Evolutionary conservation across 129 eudicot genomes (phyloP).

Genomic region (Chrysanthemum lavandulifolium): DNA sequence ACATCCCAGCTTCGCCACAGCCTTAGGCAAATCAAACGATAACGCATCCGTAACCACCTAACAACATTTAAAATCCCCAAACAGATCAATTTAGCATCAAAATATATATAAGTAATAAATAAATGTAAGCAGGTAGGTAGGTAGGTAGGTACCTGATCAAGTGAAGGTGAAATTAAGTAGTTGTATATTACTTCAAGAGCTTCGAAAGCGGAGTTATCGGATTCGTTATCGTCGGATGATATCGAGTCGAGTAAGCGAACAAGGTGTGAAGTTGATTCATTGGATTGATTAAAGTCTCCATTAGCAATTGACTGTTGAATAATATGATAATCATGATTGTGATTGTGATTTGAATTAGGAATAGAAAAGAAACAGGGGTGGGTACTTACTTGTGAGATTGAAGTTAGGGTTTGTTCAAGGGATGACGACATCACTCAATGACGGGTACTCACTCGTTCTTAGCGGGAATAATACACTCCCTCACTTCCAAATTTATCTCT

Average conservation of each 20-base stretch:
- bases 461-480: too few relatives aligned
- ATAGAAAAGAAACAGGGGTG: neutral
- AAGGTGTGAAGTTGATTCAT: constrained; percentile 42
- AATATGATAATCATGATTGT: neutral
- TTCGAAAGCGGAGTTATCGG: constrained; percentile 39
- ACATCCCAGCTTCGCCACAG: constrained; percentile 61
- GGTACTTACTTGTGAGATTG: constrained; percentile 55
- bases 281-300: constrained; percentile 49
- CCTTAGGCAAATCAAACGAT: constrained; percentile 80
- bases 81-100: constrained; percentile 7
- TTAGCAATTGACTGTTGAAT: constrained; percentile 49
- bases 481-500: too few relatives aligned
- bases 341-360: neutral
- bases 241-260: constrained; percentile 48
- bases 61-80: constrained; percentile 4
- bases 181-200: constrained; percentile 43
- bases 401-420: constrained; percentile 62
- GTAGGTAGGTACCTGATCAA: constrained; percentile 54
- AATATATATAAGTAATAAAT: neutral
- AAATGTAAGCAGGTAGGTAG: neutral
- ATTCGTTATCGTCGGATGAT: constrained; percentile 40
- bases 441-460: too few relatives aligned
- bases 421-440: neutral
- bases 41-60: constrained; percentile 76
- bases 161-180: constrained; percentile 43